phyloP scores from a whole-genome alignment of 2,329 filamentous ascomycete species.

The Penicillium sp. region DNA sequence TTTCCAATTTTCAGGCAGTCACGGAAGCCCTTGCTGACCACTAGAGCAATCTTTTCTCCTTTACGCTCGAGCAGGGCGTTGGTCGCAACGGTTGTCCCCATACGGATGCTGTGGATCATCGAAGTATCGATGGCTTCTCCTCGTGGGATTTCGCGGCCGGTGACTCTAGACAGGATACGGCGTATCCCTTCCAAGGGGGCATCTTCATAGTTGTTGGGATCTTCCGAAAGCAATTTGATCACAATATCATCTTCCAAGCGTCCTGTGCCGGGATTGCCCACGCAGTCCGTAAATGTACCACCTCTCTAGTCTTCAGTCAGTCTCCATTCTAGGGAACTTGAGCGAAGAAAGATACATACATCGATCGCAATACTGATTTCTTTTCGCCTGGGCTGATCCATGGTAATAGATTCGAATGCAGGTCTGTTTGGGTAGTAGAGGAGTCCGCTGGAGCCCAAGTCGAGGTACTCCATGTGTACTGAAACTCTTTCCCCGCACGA shows the following conservation, averaged over 20 bases:
- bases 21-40: slow-evolving; percentile 85
- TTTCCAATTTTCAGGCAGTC: slow-evolving; percentile 91
- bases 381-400: slow-evolving; percentile 15
- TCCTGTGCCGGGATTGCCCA: slow-evolving; percentile 62
- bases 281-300: slow-evolving; percentile 34
- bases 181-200: slow-evolving; percentile 91
- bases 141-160: slow-evolving; percentile 75
- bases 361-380: slow-evolving; percentile 35
- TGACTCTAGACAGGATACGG: slow-evolving; percentile 80
- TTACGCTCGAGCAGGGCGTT: slow-evolving; percentile 91
- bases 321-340: neutral
- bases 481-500: slow-evolving; percentile 12
- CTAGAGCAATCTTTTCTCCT: slow-evolving; percentile 84
- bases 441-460: neutral
- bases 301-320: slow-evolving; percentile 24
- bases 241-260: slow-evolving; percentile 71
- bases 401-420: neutral
- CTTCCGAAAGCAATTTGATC: slow-evolving; percentile 88
- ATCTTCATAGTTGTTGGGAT: slow-evolving; percentile 88
- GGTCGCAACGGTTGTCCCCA: slow-evolving; percentile 94
- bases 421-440: neutral
- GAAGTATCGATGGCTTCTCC: slow-evolving; percentile 81
- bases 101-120: slow-evolving; percentile 86
- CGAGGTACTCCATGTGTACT: neutral
- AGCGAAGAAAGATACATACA: slow-evolving; percentile 17